Conservation (phyloP, 257 asterid species). For the Catharanthus roseus region DNA sequence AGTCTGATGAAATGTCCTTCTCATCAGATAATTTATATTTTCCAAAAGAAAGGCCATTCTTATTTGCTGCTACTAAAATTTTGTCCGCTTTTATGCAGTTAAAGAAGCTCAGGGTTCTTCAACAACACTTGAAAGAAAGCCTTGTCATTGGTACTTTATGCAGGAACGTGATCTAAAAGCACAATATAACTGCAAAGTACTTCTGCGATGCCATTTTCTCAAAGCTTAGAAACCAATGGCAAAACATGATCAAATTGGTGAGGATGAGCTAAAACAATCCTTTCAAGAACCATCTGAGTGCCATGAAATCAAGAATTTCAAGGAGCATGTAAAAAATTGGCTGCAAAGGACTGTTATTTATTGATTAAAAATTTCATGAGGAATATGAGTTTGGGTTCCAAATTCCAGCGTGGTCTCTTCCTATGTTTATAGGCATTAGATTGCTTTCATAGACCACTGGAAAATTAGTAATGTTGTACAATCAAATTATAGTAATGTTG, state of each 20-base stretch:
- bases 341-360: background rate
- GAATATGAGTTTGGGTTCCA: background rate
- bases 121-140: background rate
- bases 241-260: background rate
- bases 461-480: no score
- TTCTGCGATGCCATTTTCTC: background rate
- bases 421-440: no score
- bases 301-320: background rate
- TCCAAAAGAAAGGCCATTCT: no score
- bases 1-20: background rate
- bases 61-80: background rate
- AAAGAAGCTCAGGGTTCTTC: background rate
- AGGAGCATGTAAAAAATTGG: background rate
- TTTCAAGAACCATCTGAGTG: background rate
- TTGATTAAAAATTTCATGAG: background rate
- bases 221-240: background rate
- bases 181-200: background rate
- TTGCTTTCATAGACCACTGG: no score
- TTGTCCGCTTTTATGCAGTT: conserved; percentile 1
- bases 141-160: background rate
- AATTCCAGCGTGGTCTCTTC: background rate
- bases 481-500: no score
- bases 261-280: background rate
- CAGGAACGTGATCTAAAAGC: background rate
- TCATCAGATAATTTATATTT: background rate